These are phyloP conservation scores for Leccinum truebloodii DNA, from an alignment of 768 basidiomycete species.

Conservation along the genomic window DNA sequence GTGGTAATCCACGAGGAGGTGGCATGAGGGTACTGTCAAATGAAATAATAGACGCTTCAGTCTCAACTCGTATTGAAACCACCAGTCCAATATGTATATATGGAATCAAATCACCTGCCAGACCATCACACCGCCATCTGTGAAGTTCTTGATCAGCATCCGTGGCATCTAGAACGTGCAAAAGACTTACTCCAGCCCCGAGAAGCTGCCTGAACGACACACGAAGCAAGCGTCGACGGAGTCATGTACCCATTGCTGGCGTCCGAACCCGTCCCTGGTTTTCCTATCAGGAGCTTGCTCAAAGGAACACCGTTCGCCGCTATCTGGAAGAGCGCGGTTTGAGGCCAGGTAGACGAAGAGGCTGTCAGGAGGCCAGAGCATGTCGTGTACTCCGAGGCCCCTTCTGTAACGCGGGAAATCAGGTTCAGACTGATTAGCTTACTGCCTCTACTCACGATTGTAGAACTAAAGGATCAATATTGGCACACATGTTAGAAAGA, in stretches of 20 bases:
- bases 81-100: not conserved
- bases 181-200: constrained; percentile 64
- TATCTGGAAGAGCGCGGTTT: constrained; percentile 58
- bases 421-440: not conserved
- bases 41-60: not conserved
- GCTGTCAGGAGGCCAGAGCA: constrained; percentile 57
- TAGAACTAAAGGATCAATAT: constrained; percentile 24
- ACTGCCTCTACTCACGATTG: constrained; percentile 22
- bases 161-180: not conserved
- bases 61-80: not conserved
- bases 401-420: constrained; percentile 44
- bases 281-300: constrained; percentile 57
- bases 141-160: not conserved
- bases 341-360: constrained; percentile 62
- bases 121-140: constrained; percentile 43
- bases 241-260: constrained; percentile 59
- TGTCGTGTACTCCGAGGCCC: constrained; percentile 60
- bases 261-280: constrained; percentile 44
- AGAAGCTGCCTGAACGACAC: constrained; percentile 57
- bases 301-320: constrained; percentile 44
- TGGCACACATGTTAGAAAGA: not conserved
- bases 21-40: constrained; percentile 39
- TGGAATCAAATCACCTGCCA: constrained; percentile 36
- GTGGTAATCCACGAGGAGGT: constrained; percentile 40
- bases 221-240: constrained; percentile 54